Evolutionary conservation across 2,329 filamentous ascomycete species (phyloP), one percentile per base, ranked within the genome.

Genomic region (Didymella keratinophila): DNA sequence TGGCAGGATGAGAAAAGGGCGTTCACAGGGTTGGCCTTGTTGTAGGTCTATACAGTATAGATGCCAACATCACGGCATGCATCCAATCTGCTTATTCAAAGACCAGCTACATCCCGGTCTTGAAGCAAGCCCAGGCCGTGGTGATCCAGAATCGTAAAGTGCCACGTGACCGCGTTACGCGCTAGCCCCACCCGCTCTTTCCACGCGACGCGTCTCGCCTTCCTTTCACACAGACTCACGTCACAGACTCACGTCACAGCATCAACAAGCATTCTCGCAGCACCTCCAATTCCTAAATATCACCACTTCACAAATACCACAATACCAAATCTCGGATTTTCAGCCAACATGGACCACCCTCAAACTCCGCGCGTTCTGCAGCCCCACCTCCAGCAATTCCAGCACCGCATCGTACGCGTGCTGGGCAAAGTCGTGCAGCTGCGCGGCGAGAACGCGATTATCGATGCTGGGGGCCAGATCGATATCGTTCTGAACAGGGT

Each of bases 401-500:
- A 80, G 48, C 78, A 85, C 72, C 80, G 86, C 65, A 91, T 90
- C 62, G 91, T 98, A 62, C 93, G 93, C 69, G 83, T 98, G 54
- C 84, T 96, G 5, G 95, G 95, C 70, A 93, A 90, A 70, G 93
- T 98, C 45, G 85, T 86, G 4, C 89, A 95, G 70, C 83, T 98
- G 23, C 88, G 89, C 50, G 93, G 93, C 66, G 91, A 95, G 51
- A 85, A 86, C 49, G 94, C 93, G 0, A 87, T 87, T 6, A 85
- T 98, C 28, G 92, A 97, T 56, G 89, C 92, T 6, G 89, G 82
- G 2, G 94, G 94, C 0, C 84, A 87, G 21, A 86, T 97, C 25
- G 91, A 88, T 0, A 82, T 92, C 2, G 80, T 89, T 18, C 76
- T 98, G 65, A 93, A 91, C 73, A 83, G 89, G 49, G 90, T 93